A percentile compares a stretch with the other conserved stretches of the same genome.
These are phyloP conservation scores for Rhexocercosporidium sp. DNA, from an alignment of 2,329 filamentous ascomycete species.

Conservation along the genomic window DNA sequence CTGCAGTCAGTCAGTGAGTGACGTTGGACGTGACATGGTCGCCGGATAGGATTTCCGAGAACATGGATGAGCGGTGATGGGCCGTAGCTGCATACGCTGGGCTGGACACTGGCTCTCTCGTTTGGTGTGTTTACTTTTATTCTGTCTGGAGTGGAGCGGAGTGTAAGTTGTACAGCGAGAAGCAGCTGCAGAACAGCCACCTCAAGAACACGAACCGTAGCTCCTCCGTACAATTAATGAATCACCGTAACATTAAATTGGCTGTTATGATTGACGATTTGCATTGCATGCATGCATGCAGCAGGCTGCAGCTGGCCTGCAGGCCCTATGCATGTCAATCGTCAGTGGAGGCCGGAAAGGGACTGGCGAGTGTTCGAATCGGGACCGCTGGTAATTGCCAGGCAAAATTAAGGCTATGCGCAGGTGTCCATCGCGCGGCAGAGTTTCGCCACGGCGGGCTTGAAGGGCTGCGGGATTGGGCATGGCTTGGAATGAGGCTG, in stretches of 20 bases:
- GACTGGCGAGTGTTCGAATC: background rate
- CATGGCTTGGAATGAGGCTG: background rate
- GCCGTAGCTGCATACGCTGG: slow-evolving; percentile 7
- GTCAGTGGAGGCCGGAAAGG: slow-evolving; percentile 1
- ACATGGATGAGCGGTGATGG: slow-evolving; percentile 8
- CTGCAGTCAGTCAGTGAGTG: too few species aligned
- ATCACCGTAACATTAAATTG: background rate
- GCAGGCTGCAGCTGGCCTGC: background rate
- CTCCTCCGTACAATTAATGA: background rate
- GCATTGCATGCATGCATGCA: slow-evolving; percentile 3
- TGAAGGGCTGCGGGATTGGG: background rate
- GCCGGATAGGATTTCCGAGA: slow-evolving; percentile 15
- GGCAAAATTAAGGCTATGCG: slow-evolving; percentile 1
- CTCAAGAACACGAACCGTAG: too few species aligned
- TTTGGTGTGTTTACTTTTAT: too few species aligned
- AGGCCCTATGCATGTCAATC: background rate
- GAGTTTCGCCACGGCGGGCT: background rate
- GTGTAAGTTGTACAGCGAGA: background rate
- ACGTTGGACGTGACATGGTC: slow-evolving; percentile 15
- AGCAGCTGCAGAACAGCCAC: too few species aligned
- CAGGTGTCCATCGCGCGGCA: slow-evolving; percentile 9
- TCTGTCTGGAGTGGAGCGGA: too few species aligned
- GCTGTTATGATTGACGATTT: slow-evolving; percentile 10
- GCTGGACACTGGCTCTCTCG: background rate
- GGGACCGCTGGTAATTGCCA: background rate